Percentiles rank a stretch among this genome's conserved stretches.
phyloP scores from a whole-genome alignment of 192 early-diverging fungal genomes.

The Dissophora ornata region DNA sequence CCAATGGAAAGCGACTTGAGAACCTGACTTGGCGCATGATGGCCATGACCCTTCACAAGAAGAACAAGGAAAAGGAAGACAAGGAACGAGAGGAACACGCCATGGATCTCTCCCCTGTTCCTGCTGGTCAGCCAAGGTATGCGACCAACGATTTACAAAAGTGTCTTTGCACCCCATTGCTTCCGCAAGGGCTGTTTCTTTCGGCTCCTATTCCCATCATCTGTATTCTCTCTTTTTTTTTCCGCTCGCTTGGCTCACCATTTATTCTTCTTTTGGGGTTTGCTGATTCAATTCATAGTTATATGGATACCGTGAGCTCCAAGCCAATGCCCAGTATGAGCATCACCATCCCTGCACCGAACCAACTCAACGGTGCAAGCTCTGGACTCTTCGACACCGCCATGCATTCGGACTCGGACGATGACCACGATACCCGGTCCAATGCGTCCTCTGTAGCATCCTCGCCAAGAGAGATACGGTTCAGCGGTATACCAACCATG shows the following conservation, averaged over 20 bases:
- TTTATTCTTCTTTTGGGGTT: no score
- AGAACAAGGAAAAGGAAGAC: slow-evolving; percentile 51
- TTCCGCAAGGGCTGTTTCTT: background rate
- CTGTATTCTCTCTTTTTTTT: background rate
- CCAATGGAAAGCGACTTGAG: slow-evolving; percentile 81
- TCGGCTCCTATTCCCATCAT: background rate
- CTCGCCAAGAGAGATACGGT: slow-evolving; percentile 47
- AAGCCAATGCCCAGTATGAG: slow-evolving; percentile 49
- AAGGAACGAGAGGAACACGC: slow-evolving; percentile 23
- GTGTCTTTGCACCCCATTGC: background rate
- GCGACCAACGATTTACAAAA: background rate
- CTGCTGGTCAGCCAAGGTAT: slow-evolving; percentile 52
- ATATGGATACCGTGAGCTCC: slow-evolving; percentile 50
- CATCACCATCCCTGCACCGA: slow-evolving; percentile 41
- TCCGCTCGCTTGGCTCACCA: no score
- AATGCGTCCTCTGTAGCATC: slow-evolving; percentile 46
- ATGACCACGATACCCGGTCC: slow-evolving; percentile 37
- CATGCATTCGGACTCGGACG: slow-evolving; percentile 53
- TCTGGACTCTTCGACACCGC: slow-evolving; percentile 37
- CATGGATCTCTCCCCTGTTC: slow-evolving; percentile 35
- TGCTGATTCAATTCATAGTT: slow-evolving; percentile 16
- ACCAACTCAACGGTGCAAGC: slow-evolving; percentile 15
- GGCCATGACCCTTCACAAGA: slow-evolving; percentile 65
- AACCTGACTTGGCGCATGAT: slow-evolving; percentile 89
- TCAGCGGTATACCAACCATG: slow-evolving; percentile 48